Base-by-base conservation (phyloP, 768 basidiomycete genomes). In the Plicaturopsis crispa region DNA sequence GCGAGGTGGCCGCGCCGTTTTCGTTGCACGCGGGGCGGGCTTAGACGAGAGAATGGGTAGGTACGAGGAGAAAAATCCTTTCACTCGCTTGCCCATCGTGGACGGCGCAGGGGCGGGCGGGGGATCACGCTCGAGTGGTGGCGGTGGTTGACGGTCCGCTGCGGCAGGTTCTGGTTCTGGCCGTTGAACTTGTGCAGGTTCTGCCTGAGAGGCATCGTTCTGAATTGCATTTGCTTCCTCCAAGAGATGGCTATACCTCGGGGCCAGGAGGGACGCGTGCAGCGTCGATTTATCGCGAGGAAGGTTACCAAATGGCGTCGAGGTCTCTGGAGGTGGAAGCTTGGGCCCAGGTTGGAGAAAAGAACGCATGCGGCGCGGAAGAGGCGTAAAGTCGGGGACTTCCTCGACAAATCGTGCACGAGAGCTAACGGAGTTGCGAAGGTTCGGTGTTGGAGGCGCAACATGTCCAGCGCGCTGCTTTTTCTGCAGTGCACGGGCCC, bases 11-110 rank as follows among this genome's bases (percentile, higher is more conserved):
- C 47, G 37, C 7, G 45, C 31, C 11, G 39, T 50, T 8, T 52
- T 53, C 22, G 50, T 45, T 14, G 50, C 33, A 4, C 52, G 40
- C 2, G 54, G 40, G 10, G 56, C 42, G 0, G 57, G 47, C 6
- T 61, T 54, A 48, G 67, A 70, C 31, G 72, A 64, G 7, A 73
- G 52, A 0, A 61, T 62, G 14, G 77, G 77, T 18, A 80, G 66
- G 52, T 80, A 82, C 6, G 78, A 80, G 50, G 70, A 75, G 31
- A 80, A 48, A 49, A 78, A 66, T 8, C 75, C 72, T 44, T 69
- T 76, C 44, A 80, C 61, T 26, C 72, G 71, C 21, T 59, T 68
- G n/a, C 71, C 64, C 26, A 78, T 51, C 0, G 69, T 64, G 5
- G 55, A 45, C 26, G 59, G 54, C 31, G 50, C 24, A n/a, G 39